These are phyloP conservation scores for Penicillium sp. DNA, from an alignment of 2,329 filamentous ascomycete genomes.

Conservation along the genomic window DNA sequence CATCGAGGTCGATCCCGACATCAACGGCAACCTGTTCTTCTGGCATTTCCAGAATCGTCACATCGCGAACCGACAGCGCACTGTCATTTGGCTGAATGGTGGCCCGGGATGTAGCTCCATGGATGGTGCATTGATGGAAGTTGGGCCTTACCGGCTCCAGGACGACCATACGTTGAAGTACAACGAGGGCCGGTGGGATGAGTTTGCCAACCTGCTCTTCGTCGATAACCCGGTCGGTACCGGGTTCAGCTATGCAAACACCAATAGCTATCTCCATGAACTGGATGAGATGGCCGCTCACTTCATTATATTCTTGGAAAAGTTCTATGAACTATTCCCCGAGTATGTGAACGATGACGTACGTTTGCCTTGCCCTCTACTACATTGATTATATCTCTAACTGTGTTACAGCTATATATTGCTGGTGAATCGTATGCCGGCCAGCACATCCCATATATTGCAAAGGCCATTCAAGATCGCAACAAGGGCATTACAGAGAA, in stretches of 20 bases:
- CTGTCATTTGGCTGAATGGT: slow-evolving; percentile 95
- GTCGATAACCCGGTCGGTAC: slow-evolving; percentile 97
- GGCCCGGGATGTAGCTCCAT: slow-evolving; percentile 96
- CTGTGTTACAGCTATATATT: slow-evolving; percentile 69
- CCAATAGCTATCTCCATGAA: slow-evolving; percentile 80
- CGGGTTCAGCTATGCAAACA: slow-evolving; percentile 93
- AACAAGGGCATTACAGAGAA: slow-evolving; percentile 61
- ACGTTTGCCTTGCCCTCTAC: slow-evolving; percentile 42
- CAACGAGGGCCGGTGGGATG: slow-evolving; percentile 97
- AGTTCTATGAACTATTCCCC: slow-evolving; percentile 86
- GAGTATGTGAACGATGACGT: slow-evolving; percentile 92
- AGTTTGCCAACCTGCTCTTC: slow-evolving; percentile 95
- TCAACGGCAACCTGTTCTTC: slow-evolving; percentile 95
- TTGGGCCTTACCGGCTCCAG: slow-evolving; percentile 86
- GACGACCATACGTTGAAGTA: slow-evolving; percentile 68
- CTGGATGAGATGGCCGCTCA: slow-evolving; percentile 85
- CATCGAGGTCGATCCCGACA: slow-evolving; percentile 79
- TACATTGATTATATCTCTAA: background rate
- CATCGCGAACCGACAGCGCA: slow-evolving; percentile 85
- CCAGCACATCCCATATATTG: slow-evolving; percentile 95
- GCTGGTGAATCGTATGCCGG: slow-evolving; percentile 96
- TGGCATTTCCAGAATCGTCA: slow-evolving; percentile 97
- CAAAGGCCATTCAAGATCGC: slow-evolving; percentile 81
- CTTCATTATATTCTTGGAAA: slow-evolving; percentile 84
- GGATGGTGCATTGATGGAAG: slow-evolving; percentile 94